These are phyloP conservation scores for Ramaria sp. DNA, from an alignment of 768 basidiomycete species.

Conservation along the genomic window DNA sequence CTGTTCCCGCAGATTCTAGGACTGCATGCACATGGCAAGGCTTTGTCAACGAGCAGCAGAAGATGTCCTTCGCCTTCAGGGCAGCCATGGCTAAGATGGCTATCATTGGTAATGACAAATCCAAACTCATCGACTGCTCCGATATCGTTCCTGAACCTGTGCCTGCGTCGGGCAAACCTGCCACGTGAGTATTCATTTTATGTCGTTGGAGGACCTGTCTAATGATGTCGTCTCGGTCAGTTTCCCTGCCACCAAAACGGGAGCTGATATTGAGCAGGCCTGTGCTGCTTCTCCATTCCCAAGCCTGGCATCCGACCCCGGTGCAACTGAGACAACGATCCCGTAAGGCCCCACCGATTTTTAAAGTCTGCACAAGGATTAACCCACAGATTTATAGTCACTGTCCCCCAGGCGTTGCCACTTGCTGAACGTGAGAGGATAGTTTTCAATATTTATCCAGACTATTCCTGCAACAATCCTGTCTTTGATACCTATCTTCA, in stretches of 20 bases:
- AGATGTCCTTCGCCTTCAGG: slow-evolving; percentile 26
- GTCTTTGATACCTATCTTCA: too few species aligned
- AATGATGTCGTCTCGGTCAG: not conserved
- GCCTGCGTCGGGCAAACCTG: slow-evolving; percentile 7
- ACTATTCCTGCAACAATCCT: too few species aligned
- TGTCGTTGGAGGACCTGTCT: not conserved
- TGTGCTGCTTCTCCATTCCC: not conserved
- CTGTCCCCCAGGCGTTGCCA: too few species aligned
- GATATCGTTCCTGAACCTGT: slow-evolving; percentile 30
- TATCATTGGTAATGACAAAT: slow-evolving; percentile 29
- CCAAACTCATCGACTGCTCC: slow-evolving; percentile 31
- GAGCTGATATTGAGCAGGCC: not conserved
- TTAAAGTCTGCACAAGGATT: too few species aligned
- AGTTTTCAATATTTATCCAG: too few species aligned
- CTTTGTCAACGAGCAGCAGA: slow-evolving; percentile 19
- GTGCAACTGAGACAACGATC: slow-evolving; percentile 5
- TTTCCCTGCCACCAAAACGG: slow-evolving; percentile 2
- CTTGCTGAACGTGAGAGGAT: too few species aligned
- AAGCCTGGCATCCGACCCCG: slow-evolving; percentile 2
- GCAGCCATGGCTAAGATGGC: slow-evolving; percentile 35
- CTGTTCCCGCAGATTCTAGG: not conserved
- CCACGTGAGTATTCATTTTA: slow-evolving; percentile 4
- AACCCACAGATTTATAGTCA: too few species aligned
- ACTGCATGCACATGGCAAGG: slow-evolving; percentile 9
- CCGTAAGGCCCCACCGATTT: not conserved